Percentiles rank a stretch among this genome's conserved stretches.
These are phyloP conservation scores for Serendipita sp. DNA, from an alignment of 768 basidiomycete species.

Conservation along the genomic window DNA sequence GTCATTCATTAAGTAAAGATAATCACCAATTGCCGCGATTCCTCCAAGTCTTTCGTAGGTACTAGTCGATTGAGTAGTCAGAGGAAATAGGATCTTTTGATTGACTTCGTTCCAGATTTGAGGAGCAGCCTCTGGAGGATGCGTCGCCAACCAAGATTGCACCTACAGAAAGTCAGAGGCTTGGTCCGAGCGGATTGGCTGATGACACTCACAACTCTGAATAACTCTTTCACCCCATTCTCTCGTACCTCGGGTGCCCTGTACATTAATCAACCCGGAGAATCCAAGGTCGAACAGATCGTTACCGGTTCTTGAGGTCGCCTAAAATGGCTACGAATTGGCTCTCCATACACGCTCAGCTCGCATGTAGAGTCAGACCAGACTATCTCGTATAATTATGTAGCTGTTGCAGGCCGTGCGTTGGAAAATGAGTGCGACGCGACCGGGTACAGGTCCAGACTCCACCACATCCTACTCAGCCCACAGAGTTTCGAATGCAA, in stretches of 20 bases:
- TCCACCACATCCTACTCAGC: no score
- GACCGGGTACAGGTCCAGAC: no score
- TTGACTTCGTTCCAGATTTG: slow-evolving; percentile 82
- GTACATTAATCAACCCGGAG: not conserved
- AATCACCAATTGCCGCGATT: slow-evolving; percentile 65
- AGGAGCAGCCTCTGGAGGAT: slow-evolving; percentile 64
- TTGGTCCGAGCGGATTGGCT: not conserved
- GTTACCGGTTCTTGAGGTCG: slow-evolving; percentile 3
- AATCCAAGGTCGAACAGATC: not conserved
- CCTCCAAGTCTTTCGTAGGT: slow-evolving; percentile 73
- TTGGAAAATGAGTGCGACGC: not conserved
- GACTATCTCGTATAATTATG: not conserved
- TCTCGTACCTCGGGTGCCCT: not conserved
- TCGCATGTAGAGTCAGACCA: not conserved
- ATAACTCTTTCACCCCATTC: slow-evolving; percentile 1
- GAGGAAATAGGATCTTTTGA: slow-evolving; percentile 59
- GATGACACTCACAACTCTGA: not conserved
- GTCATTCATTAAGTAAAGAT: not conserved
- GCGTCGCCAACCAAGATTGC: slow-evolving; percentile 54
- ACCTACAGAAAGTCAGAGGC: slow-evolving; percentile 32
- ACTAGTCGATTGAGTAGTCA: slow-evolving; percentile 47
- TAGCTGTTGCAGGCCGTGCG: not conserved
- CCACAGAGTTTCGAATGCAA: not conserved
- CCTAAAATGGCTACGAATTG: not conserved
- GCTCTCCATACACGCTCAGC: not conserved